Evolutionary conservation across 2,329 filamentous ascomycete species (phyloP).

Genomic region (Penicillium hesseltinei): DNA sequence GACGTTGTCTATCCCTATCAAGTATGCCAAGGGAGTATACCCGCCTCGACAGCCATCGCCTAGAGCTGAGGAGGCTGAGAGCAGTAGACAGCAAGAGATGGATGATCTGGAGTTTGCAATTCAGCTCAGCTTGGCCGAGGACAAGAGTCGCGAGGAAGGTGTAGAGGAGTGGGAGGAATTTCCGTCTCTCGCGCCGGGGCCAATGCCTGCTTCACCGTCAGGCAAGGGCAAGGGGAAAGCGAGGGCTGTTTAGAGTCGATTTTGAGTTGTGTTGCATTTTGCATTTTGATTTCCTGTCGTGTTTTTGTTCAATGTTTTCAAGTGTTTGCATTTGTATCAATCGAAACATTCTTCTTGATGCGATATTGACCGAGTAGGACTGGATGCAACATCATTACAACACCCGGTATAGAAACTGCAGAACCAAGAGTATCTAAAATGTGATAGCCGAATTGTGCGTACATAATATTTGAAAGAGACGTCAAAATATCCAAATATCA

Average conservation of each 20-base stretch:
- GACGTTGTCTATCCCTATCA: conserved; percentile 34
- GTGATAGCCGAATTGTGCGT: too few species aligned
- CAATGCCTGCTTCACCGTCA: conserved; percentile 23
- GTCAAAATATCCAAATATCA: too few species aligned
- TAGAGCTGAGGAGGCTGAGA: conserved; percentile 26
- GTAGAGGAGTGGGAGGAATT: conserved; percentile 33
- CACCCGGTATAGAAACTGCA: too few species aligned
- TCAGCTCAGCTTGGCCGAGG: conserved; percentile 61
- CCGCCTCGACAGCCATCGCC: conserved; percentile 17
- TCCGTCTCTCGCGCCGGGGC: conserved; percentile 23
- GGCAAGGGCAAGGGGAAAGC: conserved; percentile 37
- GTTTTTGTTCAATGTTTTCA: neutral
- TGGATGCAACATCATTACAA: too few species aligned
- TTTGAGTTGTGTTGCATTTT: neutral
- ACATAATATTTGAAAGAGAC: too few species aligned
- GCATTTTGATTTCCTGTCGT: neutral
- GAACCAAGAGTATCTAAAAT: too few species aligned
- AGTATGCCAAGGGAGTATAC: conserved; percentile 33
- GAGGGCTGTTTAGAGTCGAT: conserved; percentile 14
- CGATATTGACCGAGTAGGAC: neutral
- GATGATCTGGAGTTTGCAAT: conserved; percentile 62
- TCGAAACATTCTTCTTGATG: neutral
- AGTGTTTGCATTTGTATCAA: neutral
- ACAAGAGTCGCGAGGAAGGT: conserved; percentile 46
- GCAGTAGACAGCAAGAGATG: conserved; percentile 48